Evolutionary conservation across 441 rosid species (phyloP).

Genomic region (Biscutella laevigata): DNA sequence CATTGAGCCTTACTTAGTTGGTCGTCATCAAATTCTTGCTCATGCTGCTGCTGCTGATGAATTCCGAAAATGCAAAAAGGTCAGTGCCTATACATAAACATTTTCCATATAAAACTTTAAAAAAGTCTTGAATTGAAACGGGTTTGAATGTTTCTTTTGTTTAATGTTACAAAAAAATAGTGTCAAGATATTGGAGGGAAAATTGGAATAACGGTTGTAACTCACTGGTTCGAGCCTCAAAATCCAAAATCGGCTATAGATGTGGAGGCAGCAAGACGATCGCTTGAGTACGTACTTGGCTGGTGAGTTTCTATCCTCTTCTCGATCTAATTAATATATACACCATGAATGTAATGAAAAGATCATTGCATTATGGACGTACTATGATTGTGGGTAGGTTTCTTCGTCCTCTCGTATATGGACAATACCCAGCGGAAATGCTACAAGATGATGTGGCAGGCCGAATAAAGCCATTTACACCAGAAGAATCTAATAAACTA

Average conservation of each 20-base stretch:
- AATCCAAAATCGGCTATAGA: conserved; percentile 28
- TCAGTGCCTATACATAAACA: too few species aligned
- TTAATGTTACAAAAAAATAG: too few species aligned
- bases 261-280: conserved; percentile 35
- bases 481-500: conserved; percentile 14
- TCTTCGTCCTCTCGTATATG: conserved; percentile 25
- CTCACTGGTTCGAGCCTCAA: conserved; percentile 45
- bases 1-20: conserved; percentile 44
- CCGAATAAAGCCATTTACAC: too few species aligned
- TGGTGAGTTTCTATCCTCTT: too few species aligned
- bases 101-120: too few species aligned
- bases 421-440: conserved; percentile 24
- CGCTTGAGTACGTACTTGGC: conserved; percentile 46
- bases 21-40: conserved; percentile 53
- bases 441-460: too few species aligned
- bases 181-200: conserved; percentile 32
- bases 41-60: conserved; percentile 49
- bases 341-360: too few species aligned
- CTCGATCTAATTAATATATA: too few species aligned
- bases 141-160: too few species aligned
- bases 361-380: too few species aligned
- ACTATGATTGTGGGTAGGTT: too few species aligned
- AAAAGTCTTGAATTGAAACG: too few species aligned
- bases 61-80: conserved; percentile 32
- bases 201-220: conserved; percentile 44